These are phyloP conservation scores for Fusarium papillatum DNA, from an alignment of 2,329 filamentous ascomycete genomes.

Conservation along the genomic window DNA sequence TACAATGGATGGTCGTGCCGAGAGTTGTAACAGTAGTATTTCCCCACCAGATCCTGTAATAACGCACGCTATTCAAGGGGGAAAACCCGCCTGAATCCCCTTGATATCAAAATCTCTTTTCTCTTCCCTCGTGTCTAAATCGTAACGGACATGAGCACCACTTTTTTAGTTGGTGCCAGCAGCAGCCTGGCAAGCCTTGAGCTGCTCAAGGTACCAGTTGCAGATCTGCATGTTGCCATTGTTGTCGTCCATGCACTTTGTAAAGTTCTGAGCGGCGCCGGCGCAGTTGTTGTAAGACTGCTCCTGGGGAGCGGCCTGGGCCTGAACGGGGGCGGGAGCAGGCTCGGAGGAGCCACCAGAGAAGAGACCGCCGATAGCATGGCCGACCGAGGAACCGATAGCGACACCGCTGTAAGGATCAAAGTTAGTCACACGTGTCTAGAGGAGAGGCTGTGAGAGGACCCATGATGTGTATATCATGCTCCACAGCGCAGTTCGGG, in stretches of 20 bases:
- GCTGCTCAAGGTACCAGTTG: conserved; percentile 97
- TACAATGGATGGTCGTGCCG: conserved; percentile 43
- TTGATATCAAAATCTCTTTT: conserved; percentile 16
- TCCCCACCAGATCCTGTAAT: conserved; percentile 32
- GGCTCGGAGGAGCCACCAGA: conserved; percentile 75
- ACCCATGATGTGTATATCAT: not conserved
- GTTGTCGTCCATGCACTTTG: conserved; percentile 97
- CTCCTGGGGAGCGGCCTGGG: conserved; percentile 57
- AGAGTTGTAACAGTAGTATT: conserved; percentile 42
- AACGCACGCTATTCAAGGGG: conserved; percentile 37
- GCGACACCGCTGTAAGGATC: conserved; percentile 83
- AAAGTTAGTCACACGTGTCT: conserved; percentile 36
- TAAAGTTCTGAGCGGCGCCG: conserved; percentile 86
- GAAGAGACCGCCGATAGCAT: conserved; percentile 94
- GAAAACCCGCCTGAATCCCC: conserved; percentile 20
- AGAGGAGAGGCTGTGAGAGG: conserved; percentile 10
- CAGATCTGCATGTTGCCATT: conserved; percentile 95
- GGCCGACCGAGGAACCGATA: conserved; percentile 94
- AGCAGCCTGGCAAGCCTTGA: conserved; percentile 89
- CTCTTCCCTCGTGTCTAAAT: not conserved
- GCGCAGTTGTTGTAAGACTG: conserved; percentile 78
- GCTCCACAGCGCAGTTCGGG: conserved; percentile 13
- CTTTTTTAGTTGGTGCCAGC: conserved; percentile 71
- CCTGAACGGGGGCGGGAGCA: conserved; percentile 62
- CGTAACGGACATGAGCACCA: not conserved